These are phyloP conservation scores for Monosporascus cannonballus DNA, from an alignment of 2,329 filamentous ascomycete species.

Conservation along the genomic window DNA sequence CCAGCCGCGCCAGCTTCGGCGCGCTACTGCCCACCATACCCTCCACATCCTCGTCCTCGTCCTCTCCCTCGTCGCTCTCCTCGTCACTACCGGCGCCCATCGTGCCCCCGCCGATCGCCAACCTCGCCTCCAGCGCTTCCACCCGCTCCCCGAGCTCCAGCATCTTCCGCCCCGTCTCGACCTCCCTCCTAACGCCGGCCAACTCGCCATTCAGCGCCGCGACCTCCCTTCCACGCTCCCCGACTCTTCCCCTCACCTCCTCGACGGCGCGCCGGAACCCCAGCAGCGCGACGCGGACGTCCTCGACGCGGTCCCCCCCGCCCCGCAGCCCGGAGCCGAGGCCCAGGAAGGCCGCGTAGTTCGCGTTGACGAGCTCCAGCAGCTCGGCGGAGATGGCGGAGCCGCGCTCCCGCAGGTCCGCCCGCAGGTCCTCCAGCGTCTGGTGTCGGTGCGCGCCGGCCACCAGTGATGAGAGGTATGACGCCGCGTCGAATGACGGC, in stretches of 20 bases:
- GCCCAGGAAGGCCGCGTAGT: conserved; percentile 86
- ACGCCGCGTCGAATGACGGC: conserved; percentile 69
- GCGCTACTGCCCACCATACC: conserved; percentile 40
- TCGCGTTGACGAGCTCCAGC: conserved; percentile 88
- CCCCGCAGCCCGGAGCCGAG: conserved; percentile 76
- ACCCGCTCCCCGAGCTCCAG: conserved; percentile 62
- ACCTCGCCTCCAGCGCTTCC: conserved; percentile 53
- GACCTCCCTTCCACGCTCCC: conserved; percentile 57
- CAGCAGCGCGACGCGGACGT: conserved; percentile 78
- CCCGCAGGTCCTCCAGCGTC: conserved; percentile 86
- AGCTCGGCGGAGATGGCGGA: conserved; percentile 78
- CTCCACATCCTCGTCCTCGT: conserved; percentile 24
- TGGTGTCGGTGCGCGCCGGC: conserved; percentile 71
- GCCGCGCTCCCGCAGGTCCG: conserved; percentile 76
- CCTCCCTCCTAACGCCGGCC: conserved; percentile 53
- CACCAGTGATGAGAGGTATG: conserved; percentile 68
- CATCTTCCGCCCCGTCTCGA: conserved; percentile 56
- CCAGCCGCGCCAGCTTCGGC: conserved; percentile 38
- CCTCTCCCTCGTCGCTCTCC: conserved; percentile 31
- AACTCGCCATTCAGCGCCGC: conserved; percentile 59
- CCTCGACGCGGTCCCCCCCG: conserved; percentile 87
- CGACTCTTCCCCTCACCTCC: conserved; percentile 62
- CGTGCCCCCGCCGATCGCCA: conserved; percentile 44
- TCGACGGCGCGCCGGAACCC: conserved; percentile 81
- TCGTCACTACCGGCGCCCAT: conserved; percentile 19